A percentile compares a stretch with the other conserved stretches of the same genome.
These are phyloP conservation scores for Fusarium austroafricanum DNA, from an alignment of 2,329 filamentous ascomycete species.

Conservation along the genomic window DNA sequence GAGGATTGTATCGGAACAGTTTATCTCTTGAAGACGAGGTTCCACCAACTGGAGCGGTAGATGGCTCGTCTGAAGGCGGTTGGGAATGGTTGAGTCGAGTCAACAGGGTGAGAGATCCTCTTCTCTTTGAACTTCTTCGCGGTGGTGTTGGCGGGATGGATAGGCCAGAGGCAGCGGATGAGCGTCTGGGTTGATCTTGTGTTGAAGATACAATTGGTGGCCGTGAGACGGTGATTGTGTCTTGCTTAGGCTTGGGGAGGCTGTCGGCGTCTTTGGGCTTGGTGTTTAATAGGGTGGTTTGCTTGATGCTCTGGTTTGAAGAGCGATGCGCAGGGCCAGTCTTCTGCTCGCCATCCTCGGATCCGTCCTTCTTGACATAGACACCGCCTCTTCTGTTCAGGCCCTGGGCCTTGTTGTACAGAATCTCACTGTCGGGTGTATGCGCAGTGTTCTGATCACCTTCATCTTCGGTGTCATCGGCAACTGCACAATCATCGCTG, in stretches of 20 bases:
- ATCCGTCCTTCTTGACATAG: constrained; percentile 32
- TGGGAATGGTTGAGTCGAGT: constrained; percentile 26
- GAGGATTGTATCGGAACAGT: constrained; percentile 35
- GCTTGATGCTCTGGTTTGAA: constrained; percentile 22
- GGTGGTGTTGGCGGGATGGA: constrained; percentile 37
- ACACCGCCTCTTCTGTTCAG: constrained; percentile 39
- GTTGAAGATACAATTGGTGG: constrained; percentile 14
- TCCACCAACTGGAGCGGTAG: neutral
- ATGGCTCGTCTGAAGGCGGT: constrained; percentile 18
- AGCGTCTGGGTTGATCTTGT: constrained; percentile 20
- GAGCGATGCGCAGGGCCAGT: neutral
- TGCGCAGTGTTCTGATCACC: constrained; percentile 8
- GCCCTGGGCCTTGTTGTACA: constrained; percentile 38
- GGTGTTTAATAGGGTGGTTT: neutral
- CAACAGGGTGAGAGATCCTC: constrained; percentile 29
- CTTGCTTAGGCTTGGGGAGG: constrained; percentile 9
- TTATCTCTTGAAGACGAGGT: constrained; percentile 6
- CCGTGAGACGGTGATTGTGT: constrained; percentile 26
- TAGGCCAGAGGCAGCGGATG: constrained; percentile 19
- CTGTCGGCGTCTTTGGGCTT: neutral
- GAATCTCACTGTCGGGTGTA: constrained; percentile 25
- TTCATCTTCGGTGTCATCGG: constrained; percentile 40
- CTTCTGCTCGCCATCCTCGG: neutral
- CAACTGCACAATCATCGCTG: constrained; percentile 40
- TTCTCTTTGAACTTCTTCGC: constrained; percentile 43